phyloP scores from a whole-genome alignment of 106 monocot genomes.

The Posidonia australis region DNA sequence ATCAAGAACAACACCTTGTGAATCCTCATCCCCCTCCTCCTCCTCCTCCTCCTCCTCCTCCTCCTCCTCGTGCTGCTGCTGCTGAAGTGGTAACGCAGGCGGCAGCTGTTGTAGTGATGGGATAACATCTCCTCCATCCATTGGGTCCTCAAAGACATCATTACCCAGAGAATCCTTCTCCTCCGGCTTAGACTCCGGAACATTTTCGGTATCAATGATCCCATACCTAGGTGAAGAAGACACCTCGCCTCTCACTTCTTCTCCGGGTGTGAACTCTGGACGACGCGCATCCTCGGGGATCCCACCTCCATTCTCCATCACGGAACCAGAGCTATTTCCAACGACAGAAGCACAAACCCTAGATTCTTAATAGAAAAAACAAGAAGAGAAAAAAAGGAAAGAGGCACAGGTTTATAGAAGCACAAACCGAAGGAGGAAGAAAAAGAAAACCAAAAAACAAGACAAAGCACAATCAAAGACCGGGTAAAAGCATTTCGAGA shows the following conservation, averaged over 20 bases:
- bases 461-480: too few relatives aligned
- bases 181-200: neutral
- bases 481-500: too few relatives aligned
- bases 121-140: neutral
- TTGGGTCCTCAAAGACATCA: neutral
- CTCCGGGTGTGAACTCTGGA: neutral
- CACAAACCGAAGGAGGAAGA: neutral
- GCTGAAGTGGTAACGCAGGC: neutral
- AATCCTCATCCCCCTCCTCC: neutral
- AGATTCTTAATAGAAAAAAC: neutral
- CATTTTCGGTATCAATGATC: neutral
- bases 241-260: neutral
- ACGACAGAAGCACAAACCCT: neutral
- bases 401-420: neutral
- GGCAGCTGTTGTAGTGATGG: neutral
- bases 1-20: neutral
- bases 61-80: neutral
- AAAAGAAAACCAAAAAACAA: neutral
- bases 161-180: neutral
- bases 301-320: slow-evolving; percentile 2
- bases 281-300: neutral
- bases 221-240: neutral
- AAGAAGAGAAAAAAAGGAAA: neutral
- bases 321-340: neutral
- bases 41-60: neutral